Base-by-base conservation (phyloP, 2,329 filamentous ascomycete genomes). In the Fusarium tricinctum region DNA sequence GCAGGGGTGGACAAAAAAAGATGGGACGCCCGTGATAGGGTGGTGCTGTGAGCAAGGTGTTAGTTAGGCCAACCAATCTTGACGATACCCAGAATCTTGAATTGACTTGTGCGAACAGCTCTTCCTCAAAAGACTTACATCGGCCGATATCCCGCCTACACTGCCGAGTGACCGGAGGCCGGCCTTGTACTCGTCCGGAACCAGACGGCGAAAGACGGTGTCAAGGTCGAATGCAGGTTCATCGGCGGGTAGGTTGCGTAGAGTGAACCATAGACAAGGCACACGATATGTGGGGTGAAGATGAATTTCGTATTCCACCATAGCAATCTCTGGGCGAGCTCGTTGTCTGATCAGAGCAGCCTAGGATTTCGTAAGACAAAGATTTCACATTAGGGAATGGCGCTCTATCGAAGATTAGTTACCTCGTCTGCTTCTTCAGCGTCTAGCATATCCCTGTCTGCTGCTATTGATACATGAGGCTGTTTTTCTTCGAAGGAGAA, bases 1-100 rank as follows among this genome's bases (percentile, higher is more conserved):
- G 80, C 96, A 98, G 23, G 96, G 95, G 81, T 99, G 96, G 72
- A 98, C 86, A 79, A 97, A 97, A 79, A 95, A 97, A 49, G 89
- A 88, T 40, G 94, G 93, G 60, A 90, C 79, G 53, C 91, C 91
- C 59, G 89, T 92, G 61, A 92, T 80, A 52, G 96, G 95, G 84
- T 98, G 94, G 79, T 97, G 90, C 89, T 95, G 80, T 77, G 69
- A 57, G 59, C 59, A 74, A 74, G 56, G 47, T 66, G 74, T 84
- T 81, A 82, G 81, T 81, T 70, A 73, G 74, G 76, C 74, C 75
- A 73, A 73, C 63, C 72, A 72, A 66, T 67, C 69, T 71, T 71
- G 67, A 74, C 70, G 70, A 73, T 74, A 72, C 71, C 71, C 71
- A 68, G 66, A 67, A 68, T 64, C 52, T 55, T 70, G 58, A 71